Evolutionary conservation across 2,329 filamentous ascomycete species (phyloP).

Genomic region (Fusarium fujikuroi): DNA sequence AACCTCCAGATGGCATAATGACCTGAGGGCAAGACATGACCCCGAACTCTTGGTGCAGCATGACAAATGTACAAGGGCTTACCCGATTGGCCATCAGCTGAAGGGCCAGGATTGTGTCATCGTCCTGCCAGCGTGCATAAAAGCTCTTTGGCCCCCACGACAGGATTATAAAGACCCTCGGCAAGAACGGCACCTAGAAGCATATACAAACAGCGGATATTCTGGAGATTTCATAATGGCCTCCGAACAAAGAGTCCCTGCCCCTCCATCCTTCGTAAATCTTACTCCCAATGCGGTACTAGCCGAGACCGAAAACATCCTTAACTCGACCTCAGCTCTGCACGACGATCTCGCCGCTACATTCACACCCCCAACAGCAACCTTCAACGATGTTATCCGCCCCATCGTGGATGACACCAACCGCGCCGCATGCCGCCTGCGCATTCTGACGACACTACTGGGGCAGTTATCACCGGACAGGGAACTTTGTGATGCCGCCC

Average conservation of each 20-base stretch:
- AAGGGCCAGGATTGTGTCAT: not conserved
- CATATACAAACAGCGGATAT: not conserved
- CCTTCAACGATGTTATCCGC: not conserved
- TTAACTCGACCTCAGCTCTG: not conserved
- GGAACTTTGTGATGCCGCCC: not conserved
- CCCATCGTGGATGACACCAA: not conserved
- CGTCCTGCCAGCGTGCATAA: not conserved
- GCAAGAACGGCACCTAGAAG: not conserved
- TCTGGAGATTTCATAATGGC: not conserved
- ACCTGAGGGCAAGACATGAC: not conserved
- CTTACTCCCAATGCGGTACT: not conserved
- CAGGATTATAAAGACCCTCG: not conserved
- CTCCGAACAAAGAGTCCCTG: not conserved
- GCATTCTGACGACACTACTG: not conserved
- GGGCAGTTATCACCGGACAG: not conserved
- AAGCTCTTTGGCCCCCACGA: not conserved
- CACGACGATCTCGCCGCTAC: not conserved
- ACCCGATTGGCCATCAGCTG: not conserved
- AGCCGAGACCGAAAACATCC: not conserved
- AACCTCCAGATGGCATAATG: no score
- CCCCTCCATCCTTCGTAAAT: not conserved
- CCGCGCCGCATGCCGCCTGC: not conserved
- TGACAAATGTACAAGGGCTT: fast-evolving
- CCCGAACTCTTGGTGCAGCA: not conserved
- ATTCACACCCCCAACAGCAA: not conserved